Conservation (phyloP, 768 basidiomycete species). For the Vararia minispora region DNA sequence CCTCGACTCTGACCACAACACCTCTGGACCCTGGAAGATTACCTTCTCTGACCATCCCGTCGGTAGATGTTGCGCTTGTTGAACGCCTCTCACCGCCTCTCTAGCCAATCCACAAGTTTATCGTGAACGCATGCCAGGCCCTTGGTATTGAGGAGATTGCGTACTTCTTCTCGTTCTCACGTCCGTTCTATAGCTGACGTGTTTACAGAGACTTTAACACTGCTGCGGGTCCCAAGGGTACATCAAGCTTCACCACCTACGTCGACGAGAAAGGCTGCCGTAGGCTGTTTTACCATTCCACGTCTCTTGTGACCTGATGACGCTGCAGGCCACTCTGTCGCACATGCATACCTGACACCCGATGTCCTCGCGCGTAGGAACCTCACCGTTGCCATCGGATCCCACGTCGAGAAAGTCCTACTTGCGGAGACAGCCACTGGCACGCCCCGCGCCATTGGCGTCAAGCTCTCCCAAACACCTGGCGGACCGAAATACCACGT, state of each 20-base stretch:
- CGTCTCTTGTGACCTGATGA: neutral
- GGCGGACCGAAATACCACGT: conserved; percentile 4
- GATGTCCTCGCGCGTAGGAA: conserved; percentile 6
- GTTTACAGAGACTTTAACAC: conserved; percentile 10
- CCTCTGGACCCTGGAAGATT: conserved; percentile 7
- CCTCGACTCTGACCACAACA: conserved; percentile 5
- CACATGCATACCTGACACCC: conserved; percentile 10
- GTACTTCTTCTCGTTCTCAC: conserved; percentile 3
- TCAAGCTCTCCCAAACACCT: conserved; percentile 6
- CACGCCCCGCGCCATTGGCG: conserved; percentile 7
- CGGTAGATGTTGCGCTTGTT: neutral
- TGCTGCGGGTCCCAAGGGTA: conserved; percentile 5
- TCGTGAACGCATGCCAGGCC: conserved; percentile 8
- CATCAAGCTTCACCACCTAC: conserved; percentile 6
- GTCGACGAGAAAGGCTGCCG: conserved; percentile 7
- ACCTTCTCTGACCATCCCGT: neutral
- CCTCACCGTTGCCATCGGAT: conserved; percentile 10
- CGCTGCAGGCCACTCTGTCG: conserved; percentile 6
- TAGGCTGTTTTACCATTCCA: neutral
- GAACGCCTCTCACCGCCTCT: neutral
- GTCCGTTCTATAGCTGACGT: neutral
- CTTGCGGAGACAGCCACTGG: conserved; percentile 5
- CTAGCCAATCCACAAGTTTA: conserved; percentile 8
- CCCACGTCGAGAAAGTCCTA: conserved; percentile 6
- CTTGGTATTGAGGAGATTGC: conserved; percentile 7